Evolutionary conservation across 345 rosid species (phyloP).

Genomic region (Rhizophora apiculata): DNA sequence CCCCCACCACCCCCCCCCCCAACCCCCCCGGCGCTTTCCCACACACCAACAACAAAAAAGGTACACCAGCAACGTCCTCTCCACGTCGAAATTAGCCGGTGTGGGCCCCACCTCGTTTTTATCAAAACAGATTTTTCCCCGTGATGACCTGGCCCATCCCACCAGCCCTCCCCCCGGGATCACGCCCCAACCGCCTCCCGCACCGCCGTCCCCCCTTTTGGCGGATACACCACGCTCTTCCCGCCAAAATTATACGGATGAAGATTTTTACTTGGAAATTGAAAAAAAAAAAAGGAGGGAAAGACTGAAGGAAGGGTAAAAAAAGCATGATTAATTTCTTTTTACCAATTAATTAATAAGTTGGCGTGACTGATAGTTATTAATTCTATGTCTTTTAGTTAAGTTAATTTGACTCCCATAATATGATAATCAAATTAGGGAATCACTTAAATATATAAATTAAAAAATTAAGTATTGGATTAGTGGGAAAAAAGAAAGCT

Average conservation of each 20-base stretch:
- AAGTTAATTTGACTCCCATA: no score
- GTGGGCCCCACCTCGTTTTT: slow-evolving; percentile 1
- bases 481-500: no score
- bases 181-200: slow-evolving; percentile 7
- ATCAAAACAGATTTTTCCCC: slow-evolving; percentile 29
- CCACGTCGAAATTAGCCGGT: slow-evolving; percentile 23
- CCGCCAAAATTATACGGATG: slow-evolving; percentile 21
- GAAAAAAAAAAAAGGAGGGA: no score
- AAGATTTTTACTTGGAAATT: no score
- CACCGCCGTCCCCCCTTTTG: slow-evolving; percentile 36
- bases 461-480: no score
- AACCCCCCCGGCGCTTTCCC: no score
- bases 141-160: slow-evolving; percentile 23
- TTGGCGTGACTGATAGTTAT: no score
- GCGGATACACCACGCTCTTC: slow-evolving; percentile 37
- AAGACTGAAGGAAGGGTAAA: neutral
- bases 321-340: neutral
- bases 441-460: no score
- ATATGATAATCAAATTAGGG: no score
- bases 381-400: no score
- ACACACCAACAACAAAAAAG: neutral
- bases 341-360: no score
- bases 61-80: slow-evolving; percentile 1
- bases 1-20: no score
- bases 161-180: neutral